Percentiles rank a stretch among this genome's conserved stretches.
phyloP scores from a whole-genome alignment of 208 protist genomes.

The Trypanosoma rangeli region DNA sequence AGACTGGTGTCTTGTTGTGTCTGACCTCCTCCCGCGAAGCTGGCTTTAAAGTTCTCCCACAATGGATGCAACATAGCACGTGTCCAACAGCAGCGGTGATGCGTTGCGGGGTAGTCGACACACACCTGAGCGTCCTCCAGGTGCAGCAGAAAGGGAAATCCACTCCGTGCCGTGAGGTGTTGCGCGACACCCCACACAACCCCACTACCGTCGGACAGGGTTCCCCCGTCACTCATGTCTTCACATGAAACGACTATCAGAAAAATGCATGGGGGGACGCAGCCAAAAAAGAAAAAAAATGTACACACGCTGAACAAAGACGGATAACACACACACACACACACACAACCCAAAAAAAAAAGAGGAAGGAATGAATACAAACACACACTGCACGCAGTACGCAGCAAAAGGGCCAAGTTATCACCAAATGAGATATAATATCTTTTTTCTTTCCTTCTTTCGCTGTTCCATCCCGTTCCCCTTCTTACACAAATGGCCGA shows the following conservation, averaged over 20 bases:
- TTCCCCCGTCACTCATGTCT: neutral
- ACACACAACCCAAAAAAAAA: neutral
- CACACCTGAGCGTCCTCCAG: constrained; percentile 17
- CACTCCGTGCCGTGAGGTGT: constrained; percentile 1
- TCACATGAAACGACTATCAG: neutral
- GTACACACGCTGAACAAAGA: neutral
- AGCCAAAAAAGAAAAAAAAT: neutral
- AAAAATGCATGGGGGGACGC: neutral
- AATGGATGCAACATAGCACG: constrained; percentile 47
- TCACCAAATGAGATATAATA: too few species aligned
- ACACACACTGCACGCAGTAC: too few species aligned
- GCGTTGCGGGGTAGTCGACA: constrained; percentile 26
- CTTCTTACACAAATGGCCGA: neutral
- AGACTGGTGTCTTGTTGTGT: neutral
- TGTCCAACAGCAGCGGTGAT: constrained; percentile 64
- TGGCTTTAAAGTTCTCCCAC: constrained; percentile 15
- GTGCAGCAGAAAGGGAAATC: constrained; percentile 25
- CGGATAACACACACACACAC: neutral
- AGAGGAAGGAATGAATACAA: neutral
- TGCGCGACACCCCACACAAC: constrained; percentile 22
- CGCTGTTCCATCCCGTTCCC: neutral
- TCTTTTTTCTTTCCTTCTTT: neutral
- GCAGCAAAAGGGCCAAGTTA: too few species aligned
- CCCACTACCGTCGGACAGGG: neutral
- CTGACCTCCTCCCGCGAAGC: neutral